Evolutionary conservation across 2,329 filamentous ascomycete species (phyloP).

Genomic region (Aspergillus aculeatinus): DNA sequence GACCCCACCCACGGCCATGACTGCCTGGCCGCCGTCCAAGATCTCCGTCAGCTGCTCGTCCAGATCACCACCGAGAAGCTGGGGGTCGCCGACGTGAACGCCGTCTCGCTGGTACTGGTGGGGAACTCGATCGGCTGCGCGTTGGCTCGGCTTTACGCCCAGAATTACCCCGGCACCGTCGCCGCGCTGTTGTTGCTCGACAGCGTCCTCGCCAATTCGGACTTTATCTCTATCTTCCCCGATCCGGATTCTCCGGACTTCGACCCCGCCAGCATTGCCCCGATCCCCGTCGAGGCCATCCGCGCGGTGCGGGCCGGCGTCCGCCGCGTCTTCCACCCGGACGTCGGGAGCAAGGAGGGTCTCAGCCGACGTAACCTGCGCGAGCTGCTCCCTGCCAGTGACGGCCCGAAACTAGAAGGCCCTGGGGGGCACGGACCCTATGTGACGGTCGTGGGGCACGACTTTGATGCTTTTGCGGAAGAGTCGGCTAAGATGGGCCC

Average conservation of each 20-base stretch:
- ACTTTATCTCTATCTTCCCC: constrained; percentile 57
- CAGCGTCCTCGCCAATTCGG: constrained; percentile 58
- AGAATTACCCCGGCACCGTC: constrained; percentile 47
- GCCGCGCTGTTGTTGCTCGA: constrained; percentile 55
- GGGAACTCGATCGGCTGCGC: constrained; percentile 56
- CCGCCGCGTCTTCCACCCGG: constrained; percentile 49
- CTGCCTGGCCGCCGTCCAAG: neutral
- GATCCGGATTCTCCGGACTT: constrained; percentile 53
- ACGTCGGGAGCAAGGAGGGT: constrained; percentile 51
- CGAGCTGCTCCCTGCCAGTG: constrained; percentile 45
- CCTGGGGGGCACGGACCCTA: constrained; percentile 38
- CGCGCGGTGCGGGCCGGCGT: constrained; percentile 36
- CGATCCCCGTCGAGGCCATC: constrained; percentile 37
- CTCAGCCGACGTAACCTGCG: constrained; percentile 50
- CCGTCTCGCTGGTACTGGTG: constrained; percentile 45
- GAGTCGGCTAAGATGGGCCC: constrained; percentile 41
- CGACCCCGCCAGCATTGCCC: constrained; percentile 44
- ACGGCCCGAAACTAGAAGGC: constrained; percentile 44
- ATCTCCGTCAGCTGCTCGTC: constrained; percentile 47
- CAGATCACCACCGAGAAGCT: constrained; percentile 40
- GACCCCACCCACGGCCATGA: constrained; percentile 23
- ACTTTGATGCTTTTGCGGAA: constrained; percentile 53
- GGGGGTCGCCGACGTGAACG: constrained; percentile 9
- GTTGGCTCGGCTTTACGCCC: constrained; percentile 53
- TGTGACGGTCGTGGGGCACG: constrained; percentile 55